Conservation (phyloP, 2,329 filamentous ascomycete species). For the Fusarium bulbicola region DNA sequence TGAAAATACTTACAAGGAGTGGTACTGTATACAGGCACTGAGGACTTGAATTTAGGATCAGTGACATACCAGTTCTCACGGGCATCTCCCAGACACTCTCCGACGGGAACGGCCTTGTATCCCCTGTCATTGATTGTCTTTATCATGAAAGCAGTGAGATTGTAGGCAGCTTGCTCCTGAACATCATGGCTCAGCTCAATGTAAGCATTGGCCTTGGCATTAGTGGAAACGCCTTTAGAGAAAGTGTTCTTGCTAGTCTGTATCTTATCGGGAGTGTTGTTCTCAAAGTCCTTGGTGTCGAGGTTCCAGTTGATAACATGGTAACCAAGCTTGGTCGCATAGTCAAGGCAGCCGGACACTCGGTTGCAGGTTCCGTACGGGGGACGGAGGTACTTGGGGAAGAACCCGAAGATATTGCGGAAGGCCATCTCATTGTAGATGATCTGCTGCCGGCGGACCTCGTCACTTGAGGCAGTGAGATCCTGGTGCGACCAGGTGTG, state of each 20-base stretch:
- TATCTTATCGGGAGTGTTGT: slow-evolving; percentile 59
- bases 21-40: neutral
- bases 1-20: neutral
- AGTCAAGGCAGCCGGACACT: slow-evolving; percentile 49
- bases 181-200: slow-evolving; percentile 64
- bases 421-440: slow-evolving; percentile 55
- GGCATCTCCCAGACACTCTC: slow-evolving; percentile 64
- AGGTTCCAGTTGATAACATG: slow-evolving; percentile 66
- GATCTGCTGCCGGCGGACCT: slow-evolving; percentile 50
- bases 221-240: slow-evolving; percentile 46
- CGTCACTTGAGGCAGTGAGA: slow-evolving; percentile 45
- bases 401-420: slow-evolving; percentile 51
- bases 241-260: slow-evolving; percentile 53
- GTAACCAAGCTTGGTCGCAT: slow-evolving; percentile 57
- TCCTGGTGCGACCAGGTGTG: slow-evolving; percentile 58
- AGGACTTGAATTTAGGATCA: slow-evolving; percentile 26
- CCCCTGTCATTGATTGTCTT: slow-evolving; percentile 51
- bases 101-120: slow-evolving; percentile 60
- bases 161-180: slow-evolving; percentile 55
- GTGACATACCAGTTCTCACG: slow-evolving; percentile 60
- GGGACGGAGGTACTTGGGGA: slow-evolving; percentile 54
- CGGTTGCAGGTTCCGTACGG: slow-evolving; percentile 54
- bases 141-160: slow-evolving; percentile 55
- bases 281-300: slow-evolving; percentile 68
- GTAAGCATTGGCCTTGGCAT: slow-evolving; percentile 47